Percentiles rank a stretch among this genome's conserved stretches.
Conservation (phyloP, 495 filamentous ascomycete genomes). For the Penicillium malachiteum region DNA sequence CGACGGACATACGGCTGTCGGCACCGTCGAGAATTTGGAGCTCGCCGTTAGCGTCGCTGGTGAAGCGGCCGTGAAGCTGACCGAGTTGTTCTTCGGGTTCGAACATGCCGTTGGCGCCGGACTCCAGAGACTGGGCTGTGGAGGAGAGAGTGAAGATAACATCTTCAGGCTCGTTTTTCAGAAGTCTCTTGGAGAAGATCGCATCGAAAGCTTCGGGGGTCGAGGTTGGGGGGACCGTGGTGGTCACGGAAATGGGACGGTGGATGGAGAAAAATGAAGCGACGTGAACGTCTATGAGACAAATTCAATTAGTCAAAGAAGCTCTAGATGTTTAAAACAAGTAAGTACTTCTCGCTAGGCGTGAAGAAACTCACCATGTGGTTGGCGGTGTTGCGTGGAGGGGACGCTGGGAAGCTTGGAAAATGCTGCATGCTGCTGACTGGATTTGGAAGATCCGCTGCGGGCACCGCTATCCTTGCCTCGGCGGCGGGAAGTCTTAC, state of each 20-base stretch:
- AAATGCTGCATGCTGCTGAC: constrained; percentile 40
- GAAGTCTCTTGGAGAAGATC: constrained; percentile 62
- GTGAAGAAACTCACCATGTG: constrained; percentile 57
- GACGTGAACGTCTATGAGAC: constrained; percentile 68
- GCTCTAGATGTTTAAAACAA: not conserved
- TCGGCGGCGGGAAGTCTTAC: constrained; percentile 36
- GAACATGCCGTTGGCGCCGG: constrained; percentile 46
- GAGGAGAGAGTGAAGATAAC: constrained; percentile 77
- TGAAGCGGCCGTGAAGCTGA: constrained; percentile 47
- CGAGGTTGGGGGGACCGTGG: constrained; percentile 69
- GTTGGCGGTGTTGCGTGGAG: constrained; percentile 73
- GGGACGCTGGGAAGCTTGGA: constrained; percentile 77
- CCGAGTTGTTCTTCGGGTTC: constrained; percentile 49
- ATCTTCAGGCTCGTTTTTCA: constrained; percentile 57
- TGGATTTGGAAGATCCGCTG: constrained; percentile 36
- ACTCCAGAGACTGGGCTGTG: constrained; percentile 70
- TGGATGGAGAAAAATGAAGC: constrained; percentile 96
- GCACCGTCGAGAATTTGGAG: constrained; percentile 46
- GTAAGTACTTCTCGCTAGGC: not conserved
- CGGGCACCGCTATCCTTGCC: constrained; percentile 39
- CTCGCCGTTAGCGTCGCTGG: constrained; percentile 46
- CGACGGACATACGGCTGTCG: constrained; percentile 45
- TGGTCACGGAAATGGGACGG: constrained; percentile 85
- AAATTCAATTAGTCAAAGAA: not conserved
- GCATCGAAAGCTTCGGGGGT: constrained; percentile 72